Conservation (phyloP, 768 basidiomycete species). For the Pisolithus albus region DNA sequence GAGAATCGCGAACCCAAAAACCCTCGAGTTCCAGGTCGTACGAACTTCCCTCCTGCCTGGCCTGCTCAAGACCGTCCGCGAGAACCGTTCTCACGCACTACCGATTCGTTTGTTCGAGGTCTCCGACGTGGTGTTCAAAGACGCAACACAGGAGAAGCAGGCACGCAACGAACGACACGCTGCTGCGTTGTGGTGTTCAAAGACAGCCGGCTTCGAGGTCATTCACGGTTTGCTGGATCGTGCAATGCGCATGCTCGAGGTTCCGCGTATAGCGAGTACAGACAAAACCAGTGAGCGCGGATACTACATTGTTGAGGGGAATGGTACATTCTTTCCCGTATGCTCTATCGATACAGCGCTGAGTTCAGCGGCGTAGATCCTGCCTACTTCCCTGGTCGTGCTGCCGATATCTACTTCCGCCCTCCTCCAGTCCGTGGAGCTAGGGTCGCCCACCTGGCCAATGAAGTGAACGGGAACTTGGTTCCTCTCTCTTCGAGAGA, state of each 20-base stretch:
- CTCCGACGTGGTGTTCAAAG: slow-evolving; percentile 90
- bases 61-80: slow-evolving; percentile 92
- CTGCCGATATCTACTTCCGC: slow-evolving; percentile 88
- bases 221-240: slow-evolving; percentile 93
- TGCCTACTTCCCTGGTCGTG: slow-evolving; percentile 92
- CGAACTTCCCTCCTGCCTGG: slow-evolving; percentile 94
- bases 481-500: slow-evolving; percentile 37
- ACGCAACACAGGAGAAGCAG: slow-evolving; percentile 67
- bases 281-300: slow-evolving; percentile 59
- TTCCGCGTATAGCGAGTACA: slow-evolving; percentile 63
- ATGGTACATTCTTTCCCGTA: slow-evolving; percentile 48
- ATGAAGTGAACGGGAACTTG: slow-evolving; percentile 41
- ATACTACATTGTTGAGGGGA: slow-evolving; percentile 86
- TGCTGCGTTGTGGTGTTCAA: slow-evolving; percentile 92
- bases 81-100: slow-evolving; percentile 89
- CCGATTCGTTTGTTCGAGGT: slow-evolving; percentile 93
- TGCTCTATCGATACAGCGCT: neutral
- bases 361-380: slow-evolving; percentile 51
- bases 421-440: slow-evolving; percentile 19
- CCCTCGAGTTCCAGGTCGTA: slow-evolving; percentile 96
- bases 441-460: slow-evolving; percentile 20
- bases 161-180: slow-evolving; percentile 84
- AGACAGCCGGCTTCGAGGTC: slow-evolving; percentile 94
- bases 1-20: slow-evolving; percentile 94
- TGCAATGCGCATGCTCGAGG: slow-evolving; percentile 92